Percentiles rank a stretch among this genome's conserved stretches.
These are phyloP conservation scores for Alternaria sp. DNA, from an alignment of 2,329 filamentous ascomycete genomes.

Conservation along the genomic window DNA sequence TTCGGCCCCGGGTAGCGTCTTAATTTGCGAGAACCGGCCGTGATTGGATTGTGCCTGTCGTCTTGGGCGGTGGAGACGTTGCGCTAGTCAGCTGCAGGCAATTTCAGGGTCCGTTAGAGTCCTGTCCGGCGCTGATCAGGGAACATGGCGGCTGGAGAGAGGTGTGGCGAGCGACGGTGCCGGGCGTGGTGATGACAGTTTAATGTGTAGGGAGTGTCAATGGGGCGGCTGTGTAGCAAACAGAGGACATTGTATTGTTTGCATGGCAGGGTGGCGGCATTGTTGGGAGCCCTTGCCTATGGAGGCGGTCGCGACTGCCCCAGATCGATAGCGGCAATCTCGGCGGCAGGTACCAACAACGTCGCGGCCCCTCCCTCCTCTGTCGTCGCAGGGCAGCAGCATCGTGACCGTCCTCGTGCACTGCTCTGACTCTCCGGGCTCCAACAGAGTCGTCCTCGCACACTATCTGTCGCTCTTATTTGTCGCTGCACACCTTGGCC, in stretches of 20 bases:
- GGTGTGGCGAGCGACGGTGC: not conserved
- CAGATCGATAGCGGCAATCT: constrained; percentile 19
- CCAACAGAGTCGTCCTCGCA: constrained; percentile 24
- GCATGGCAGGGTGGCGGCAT: not conserved
- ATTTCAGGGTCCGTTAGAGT: constrained; percentile 8
- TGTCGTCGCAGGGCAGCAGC: constrained; percentile 1
- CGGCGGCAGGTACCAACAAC: constrained; percentile 24
- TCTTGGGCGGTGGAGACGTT: not conserved
- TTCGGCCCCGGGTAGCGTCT: not conserved
- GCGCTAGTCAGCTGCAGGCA: constrained; percentile 5
- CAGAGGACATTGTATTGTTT: not conserved
- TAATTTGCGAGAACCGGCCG: not conserved
- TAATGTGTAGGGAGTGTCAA: not conserved
- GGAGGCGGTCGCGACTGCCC: constrained; percentile 8
- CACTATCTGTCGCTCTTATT: constrained; percentile 30
- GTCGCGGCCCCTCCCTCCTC: constrained; percentile 2
- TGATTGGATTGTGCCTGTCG: constrained; percentile 4
- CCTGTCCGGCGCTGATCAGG: not conserved
- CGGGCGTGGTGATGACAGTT: not conserved
- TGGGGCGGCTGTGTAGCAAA: not conserved
- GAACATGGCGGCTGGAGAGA: constrained; percentile 5
- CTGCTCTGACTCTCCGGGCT: constrained; percentile 20
- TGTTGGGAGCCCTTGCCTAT: not conserved
- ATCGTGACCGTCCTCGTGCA: constrained; percentile 12
- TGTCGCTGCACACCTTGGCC: constrained; percentile 29